Evolutionary conservation across 2,329 filamentous ascomycete genomes (phyloP).

Genomic region (Penicillium sp.): DNA sequence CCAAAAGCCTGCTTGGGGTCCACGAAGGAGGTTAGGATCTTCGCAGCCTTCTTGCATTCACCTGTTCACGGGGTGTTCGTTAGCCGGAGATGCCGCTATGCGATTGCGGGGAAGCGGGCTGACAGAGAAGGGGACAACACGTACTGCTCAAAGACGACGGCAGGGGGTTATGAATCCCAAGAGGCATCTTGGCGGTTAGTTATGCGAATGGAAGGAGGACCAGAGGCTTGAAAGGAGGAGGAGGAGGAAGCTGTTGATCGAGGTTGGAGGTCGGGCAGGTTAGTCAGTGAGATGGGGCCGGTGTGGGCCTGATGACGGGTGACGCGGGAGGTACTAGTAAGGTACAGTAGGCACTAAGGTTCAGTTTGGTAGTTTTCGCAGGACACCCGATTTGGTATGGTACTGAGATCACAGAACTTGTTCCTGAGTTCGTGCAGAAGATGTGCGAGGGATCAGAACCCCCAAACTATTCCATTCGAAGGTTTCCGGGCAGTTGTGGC

Average conservation of each 20-base stretch:
- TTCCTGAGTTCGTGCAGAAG: background rate
- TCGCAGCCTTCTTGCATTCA: slow-evolving; percentile 96
- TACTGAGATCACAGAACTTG: background rate
- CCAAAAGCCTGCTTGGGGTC: slow-evolving; percentile 92
- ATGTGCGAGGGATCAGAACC: background rate
- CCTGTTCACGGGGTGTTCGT: slow-evolving; percentile 59
- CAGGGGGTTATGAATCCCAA: slow-evolving; percentile 53
- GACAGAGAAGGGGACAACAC: slow-evolving; percentile 26
- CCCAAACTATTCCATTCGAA: background rate
- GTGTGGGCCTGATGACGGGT: slow-evolving; percentile 30
- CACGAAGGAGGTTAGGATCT: slow-evolving; percentile 92
- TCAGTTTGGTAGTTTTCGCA: background rate
- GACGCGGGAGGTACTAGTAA: too few relatives aligned
- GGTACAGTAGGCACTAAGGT: too few relatives aligned
- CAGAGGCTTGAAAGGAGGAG: slow-evolving; percentile 1
- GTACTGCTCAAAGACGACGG: slow-evolving; percentile 54
- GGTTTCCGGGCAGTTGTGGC: background rate
- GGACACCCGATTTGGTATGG: background rate
- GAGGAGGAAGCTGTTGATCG: slow-evolving; percentile 5
- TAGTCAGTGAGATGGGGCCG: slow-evolving; percentile 24
- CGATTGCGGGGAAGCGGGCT: slow-evolving; percentile 38
- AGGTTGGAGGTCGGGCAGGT: slow-evolving; percentile 4
- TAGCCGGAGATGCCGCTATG: slow-evolving; percentile 30
- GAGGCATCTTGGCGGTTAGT: slow-evolving; percentile 41
- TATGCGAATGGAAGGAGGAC: slow-evolving; percentile 9